phyloP scores from a whole-genome alignment of 495 filamentous ascomycete species.

The Lichenothelia convexa region DNA sequence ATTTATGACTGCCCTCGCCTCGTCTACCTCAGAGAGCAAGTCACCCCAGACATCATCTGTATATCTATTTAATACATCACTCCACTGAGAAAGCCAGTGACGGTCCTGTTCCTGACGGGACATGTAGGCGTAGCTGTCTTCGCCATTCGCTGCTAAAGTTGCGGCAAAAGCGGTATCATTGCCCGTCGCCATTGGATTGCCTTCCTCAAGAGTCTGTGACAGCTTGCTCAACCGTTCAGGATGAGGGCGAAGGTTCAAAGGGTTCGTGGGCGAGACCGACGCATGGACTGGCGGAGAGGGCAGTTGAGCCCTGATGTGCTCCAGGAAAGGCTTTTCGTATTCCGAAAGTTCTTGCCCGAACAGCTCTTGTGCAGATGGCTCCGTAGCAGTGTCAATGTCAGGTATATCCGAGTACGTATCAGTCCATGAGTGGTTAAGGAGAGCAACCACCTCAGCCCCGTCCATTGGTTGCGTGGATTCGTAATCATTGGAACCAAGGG shows the following conservation, averaged over 20 bases:
- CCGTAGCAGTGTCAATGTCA: not conserved
- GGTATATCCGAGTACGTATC: not conserved
- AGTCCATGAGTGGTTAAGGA: not conserved
- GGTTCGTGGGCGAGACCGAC: not conserved
- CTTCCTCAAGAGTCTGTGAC: not conserved
- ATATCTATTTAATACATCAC: not conserved
- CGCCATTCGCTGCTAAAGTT: too few relatives aligned
- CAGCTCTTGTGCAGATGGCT: not conserved
- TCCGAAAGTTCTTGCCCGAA: not conserved
- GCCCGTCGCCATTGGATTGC: not conserved
- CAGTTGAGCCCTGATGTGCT: not conserved
- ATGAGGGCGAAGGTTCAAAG: not conserved
- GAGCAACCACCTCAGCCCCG: not conserved
- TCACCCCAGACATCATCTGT: conserved; percentile 1
- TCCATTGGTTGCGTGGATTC: not conserved
- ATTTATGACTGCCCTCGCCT: not conserved
- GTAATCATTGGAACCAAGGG: not conserved
- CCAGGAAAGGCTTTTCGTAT: not conserved
- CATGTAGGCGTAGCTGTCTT: not conserved
- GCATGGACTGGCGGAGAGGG: not conserved
- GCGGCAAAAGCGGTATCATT: not conserved
- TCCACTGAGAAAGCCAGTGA: not conserved
- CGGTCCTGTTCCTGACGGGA: not conserved
- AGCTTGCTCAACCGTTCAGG: not conserved
- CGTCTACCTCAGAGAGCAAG: not conserved